Base-by-base conservation (phyloP, 2,329 filamentous ascomycete genomes). In the Cadophora malorum region DNA sequence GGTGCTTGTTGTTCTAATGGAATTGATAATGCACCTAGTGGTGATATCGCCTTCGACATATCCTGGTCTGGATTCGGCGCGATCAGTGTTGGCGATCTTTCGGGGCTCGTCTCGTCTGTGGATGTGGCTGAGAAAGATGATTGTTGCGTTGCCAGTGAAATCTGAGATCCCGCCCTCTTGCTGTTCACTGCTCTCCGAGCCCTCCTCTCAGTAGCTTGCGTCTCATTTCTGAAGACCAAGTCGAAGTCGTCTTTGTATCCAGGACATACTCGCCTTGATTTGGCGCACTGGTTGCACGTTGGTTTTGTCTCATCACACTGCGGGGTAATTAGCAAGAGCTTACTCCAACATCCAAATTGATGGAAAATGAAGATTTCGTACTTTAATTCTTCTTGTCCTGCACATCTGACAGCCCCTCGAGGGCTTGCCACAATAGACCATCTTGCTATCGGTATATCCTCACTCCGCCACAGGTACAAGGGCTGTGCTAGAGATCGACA, bases 331-430 rank as follows among this genome's bases (percentile, higher is more conserved):
- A 60, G 45, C 19, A 28, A 38, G 33, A 49, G 45, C 47, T 58
- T 47, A 31, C 47, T 28, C 33, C n/a, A 47, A 8, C 52, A 3
- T 25, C 14, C 21, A 7, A 25, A 38, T 12, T 35, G 3, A 47
- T 7, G 47, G 28, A 28, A 28, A 28, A 25, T 21, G 19, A 28
- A 10, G 8, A 33, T 45, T 1, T 41, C 83, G 70, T 83, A 91
- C 90, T 85, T 92, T 92, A 76, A 93, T 92, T 73, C 90, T 85
- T 71, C 90, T 84, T 45, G 85, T 90, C 77, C 90, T 86, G 78
- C 90, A 93, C 86, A 90, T 92, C 80, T 91, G 90, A 75, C 90
- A 93, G 74, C 90, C 90, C 80, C 83, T 81, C 0, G 88, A 90
- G 75, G 88, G 86, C 79, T 88, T 89, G 52, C 88, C 88, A 69